Conservation (phyloP, 2,329 filamentous ascomycete species). For the Colletotrichum lini region DNA sequence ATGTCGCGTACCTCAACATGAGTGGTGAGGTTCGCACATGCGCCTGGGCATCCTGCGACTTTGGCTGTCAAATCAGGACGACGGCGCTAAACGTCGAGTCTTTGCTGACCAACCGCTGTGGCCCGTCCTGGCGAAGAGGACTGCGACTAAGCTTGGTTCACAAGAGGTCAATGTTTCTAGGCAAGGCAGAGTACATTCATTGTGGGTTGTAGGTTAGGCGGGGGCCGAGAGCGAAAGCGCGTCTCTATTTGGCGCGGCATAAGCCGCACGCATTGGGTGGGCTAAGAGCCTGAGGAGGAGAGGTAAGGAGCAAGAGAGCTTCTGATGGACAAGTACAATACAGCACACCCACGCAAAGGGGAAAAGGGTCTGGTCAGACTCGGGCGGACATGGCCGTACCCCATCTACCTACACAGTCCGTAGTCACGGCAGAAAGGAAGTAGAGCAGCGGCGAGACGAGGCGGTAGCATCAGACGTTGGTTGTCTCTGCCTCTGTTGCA, state of each 20-base stretch:
- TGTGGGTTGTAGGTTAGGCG: no score
- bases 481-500: no score
- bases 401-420: no score
- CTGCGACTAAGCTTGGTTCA: slow-evolving; percentile 3
- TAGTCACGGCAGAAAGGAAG: not conserved
- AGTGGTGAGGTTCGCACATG: slow-evolving; percentile 25
- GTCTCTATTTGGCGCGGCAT: slow-evolving; percentile 12
- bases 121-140: slow-evolving; percentile 4
- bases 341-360: not conserved
- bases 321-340: not conserved
- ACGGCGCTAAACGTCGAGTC: slow-evolving; percentile 33
- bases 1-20: slow-evolving; percentile 21
- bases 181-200: not conserved
- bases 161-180: not conserved
- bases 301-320: not conserved
- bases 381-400: slow-evolving; percentile 4
- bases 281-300: not conserved
- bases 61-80: slow-evolving; percentile 26
- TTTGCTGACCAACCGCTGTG: slow-evolving; percentile 30
- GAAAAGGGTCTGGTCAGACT: slow-evolving; percentile 9
- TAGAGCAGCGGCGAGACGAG: not conserved
- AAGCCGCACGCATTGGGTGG: slow-evolving; percentile 34
- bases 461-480: not conserved
- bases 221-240: slow-evolving; percentile 1
- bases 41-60: slow-evolving; percentile 25